Conservation (phyloP, 2,329 filamentous ascomycete species). For the Chrysoporthe cubensis region DNA sequence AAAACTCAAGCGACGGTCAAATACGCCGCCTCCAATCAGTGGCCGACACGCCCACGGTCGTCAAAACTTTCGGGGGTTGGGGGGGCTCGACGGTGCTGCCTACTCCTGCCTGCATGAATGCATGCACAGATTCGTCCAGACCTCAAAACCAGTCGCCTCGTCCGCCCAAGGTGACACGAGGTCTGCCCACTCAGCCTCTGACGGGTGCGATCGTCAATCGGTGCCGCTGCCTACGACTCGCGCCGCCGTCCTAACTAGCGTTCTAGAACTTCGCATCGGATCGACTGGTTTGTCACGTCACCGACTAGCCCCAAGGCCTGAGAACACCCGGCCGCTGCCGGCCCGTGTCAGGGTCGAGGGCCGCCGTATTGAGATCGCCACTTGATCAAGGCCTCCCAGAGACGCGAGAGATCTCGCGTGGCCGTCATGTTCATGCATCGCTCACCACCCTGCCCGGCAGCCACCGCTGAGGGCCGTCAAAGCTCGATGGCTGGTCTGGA, state of each 20-base stretch:
- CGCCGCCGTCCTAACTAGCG: not conserved
- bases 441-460: too few species aligned
- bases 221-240: conserved; percentile 12
- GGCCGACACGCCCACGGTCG: too few species aligned
- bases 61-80: too few species aligned
- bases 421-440: conserved; percentile 1
- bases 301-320: conserved; percentile 7
- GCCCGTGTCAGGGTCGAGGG: not conserved
- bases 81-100: not conserved
- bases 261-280: conserved; percentile 16
- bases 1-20: not conserved
- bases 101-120: not conserved
- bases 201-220: conserved; percentile 11
- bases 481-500: not conserved
- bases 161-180: conserved; percentile 23
- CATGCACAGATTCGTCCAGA: conserved; percentile 9
- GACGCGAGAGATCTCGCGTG: not conserved
- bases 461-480: not conserved
- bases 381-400: conserved; percentile 2
- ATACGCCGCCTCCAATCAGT: not conserved
- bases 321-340: not conserved
- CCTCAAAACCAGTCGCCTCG: conserved; percentile 21
- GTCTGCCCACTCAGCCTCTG: conserved; percentile 11
- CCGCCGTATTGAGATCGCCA: conserved; percentile 11
- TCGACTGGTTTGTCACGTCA: conserved; percentile 12